Evolutionary conservation across 2,329 filamentous ascomycete genomes (phyloP), one percentile per base, ranked within the genome.

Genomic region (Lasiodiplodia gonubiensis): DNA sequence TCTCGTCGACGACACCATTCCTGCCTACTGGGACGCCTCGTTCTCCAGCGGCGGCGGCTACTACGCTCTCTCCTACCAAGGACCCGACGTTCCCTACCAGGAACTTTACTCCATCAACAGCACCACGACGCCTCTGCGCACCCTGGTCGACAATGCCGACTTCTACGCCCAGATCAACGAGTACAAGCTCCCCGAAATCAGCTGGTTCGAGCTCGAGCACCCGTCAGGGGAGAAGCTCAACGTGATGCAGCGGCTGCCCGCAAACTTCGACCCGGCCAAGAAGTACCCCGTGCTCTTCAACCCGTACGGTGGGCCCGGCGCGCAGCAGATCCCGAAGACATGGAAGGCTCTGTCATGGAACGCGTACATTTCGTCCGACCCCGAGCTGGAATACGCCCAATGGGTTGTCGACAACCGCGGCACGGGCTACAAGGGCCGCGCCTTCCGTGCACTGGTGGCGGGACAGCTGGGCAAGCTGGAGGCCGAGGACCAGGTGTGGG

Each of bases 351-450:
- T 88, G 30, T 81, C 82, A 71, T 91, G 86, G 86, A 84, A 84
- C 59, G 82, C 86, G 0, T 92, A 91, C 77, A 85, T 91, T 54
- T 80, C 87, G 0, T 90, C 88, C 0, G 89, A 92, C 71, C 87
- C 88, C 0, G 88, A 91, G 69, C 84, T 91, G 0, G 83, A 90
- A 73, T 91, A 87, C 78, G 85, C 91, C 61, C 86, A 86, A n/a
- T 86, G 88, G 76, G 89, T 86, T 0, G 86, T 92, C 7, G 89
- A 92, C 76, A 89, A 89, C 75, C 87, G 89, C 2, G 89, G 89
- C 49, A 91, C 89, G 0, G 89, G 86, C 0, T 86, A 80, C 78
- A 86, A 88, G 70, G 89, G 89, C 4, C 87, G 89, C 18, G 82
- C 80, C 2, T 91, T 89, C 80, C 86, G 89, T 1, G 82, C 84